Percentiles rank a stretch among this genome's conserved stretches.
Evolutionary conservation across 2,329 filamentous ascomycete genomes (phyloP).

Genomic region (Diplodia mutila): DNA sequence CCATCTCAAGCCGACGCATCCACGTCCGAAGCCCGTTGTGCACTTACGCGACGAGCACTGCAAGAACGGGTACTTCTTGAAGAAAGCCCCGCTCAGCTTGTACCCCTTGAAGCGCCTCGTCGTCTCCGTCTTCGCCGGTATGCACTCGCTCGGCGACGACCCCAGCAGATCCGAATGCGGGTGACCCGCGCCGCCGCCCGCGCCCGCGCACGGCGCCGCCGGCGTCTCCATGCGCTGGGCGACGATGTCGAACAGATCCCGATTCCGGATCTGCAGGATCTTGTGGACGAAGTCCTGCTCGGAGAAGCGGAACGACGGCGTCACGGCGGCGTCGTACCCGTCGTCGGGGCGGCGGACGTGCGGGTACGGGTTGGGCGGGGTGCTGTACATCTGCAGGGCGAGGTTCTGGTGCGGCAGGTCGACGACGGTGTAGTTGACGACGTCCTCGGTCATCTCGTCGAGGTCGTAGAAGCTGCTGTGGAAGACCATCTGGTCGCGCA

Average conservation of each 20-base stretch:
- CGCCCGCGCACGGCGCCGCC: not conserved
- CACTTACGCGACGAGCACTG: slow-evolving; percentile 17
- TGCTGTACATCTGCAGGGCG: slow-evolving; percentile 11
- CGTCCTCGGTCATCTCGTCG: slow-evolving; percentile 17
- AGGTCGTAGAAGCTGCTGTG: slow-evolving; percentile 19
- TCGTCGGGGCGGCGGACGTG: not conserved
- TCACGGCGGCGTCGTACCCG: not conserved
- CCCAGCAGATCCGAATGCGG: not conserved
- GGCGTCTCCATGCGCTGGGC: not conserved
- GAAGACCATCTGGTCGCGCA: slow-evolving; percentile 22
- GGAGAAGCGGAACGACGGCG: not conserved
- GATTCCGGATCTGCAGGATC: not conserved
- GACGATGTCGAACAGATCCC: slow-evolving; percentile 1
- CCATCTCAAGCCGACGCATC: not conserved
- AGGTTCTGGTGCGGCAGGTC: slow-evolving; percentile 8
- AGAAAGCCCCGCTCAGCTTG: slow-evolving; percentile 15
- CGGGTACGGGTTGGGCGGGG: not conserved
- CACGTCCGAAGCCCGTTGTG: not conserved
- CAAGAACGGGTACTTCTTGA: slow-evolving; percentile 20
- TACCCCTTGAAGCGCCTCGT: not conserved
- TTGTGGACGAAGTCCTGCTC: not conserved
- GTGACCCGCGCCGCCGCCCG: not conserved
- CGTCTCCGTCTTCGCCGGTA: not conserved
- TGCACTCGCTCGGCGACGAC: not conserved
- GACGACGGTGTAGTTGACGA: slow-evolving; percentile 18